These are phyloP conservation scores for Pseudonitzschia delicatissima DNA, from an alignment of 108 stramenopile species.

Conservation along the genomic window DNA sequence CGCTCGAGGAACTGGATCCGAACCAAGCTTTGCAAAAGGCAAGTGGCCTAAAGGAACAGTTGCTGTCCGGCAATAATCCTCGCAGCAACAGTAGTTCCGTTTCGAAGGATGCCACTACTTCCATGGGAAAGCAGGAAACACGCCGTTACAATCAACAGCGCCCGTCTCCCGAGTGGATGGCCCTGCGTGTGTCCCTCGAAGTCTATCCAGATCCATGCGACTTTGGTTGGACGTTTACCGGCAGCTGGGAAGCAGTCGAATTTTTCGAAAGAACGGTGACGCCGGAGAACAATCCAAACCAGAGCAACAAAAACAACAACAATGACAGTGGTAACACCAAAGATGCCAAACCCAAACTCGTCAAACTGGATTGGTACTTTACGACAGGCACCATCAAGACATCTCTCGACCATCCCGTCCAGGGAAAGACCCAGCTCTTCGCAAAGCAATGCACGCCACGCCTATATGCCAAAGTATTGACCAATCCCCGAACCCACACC, in stretches of 20 bases:
- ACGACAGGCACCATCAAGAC: conserved; percentile 57
- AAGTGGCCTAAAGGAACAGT: conserved; percentile 4
- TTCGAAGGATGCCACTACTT: neutral
- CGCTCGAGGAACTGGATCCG: conserved; percentile 19
- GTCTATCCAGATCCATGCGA: conserved; percentile 53
- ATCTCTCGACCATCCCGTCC: conserved; percentile 47
- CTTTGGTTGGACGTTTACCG: conserved; percentile 67
- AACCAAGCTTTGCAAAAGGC: neutral
- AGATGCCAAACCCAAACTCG: neutral
- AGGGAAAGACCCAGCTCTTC: conserved; percentile 47
- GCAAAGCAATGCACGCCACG: conserved; percentile 20
- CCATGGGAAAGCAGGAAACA: neutral
- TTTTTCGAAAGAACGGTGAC: conserved; percentile 43
- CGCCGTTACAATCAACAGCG: conserved; percentile 30
- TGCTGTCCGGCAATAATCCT: neutral
- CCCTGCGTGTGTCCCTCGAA: conserved; percentile 31
- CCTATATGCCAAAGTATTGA: conserved; percentile 25
- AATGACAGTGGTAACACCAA: no score
- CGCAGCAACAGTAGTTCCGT: neutral
- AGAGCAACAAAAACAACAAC: conserved; percentile 13
- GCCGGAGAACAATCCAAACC: neutral
- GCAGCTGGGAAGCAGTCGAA: conserved; percentile 39
- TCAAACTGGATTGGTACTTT: conserved; percentile 61
- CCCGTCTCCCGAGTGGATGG: conserved; percentile 12
- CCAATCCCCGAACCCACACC: conserved; percentile 43